Base-by-base conservation (phyloP, 352 stramenopile species). In the Blastocystis sp. region DNA sequence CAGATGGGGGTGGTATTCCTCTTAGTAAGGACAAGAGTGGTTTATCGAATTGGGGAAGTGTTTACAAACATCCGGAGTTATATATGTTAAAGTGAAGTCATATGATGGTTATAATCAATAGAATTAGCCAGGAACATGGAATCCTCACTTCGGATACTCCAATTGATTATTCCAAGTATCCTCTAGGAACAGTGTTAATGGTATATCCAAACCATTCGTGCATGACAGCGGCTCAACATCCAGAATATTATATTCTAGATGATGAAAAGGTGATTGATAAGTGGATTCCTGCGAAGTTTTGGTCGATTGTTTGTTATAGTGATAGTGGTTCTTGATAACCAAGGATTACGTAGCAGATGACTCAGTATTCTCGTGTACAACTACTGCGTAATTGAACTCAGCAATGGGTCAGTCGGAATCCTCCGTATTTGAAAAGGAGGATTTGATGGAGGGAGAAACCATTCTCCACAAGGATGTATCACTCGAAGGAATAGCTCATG, bases 401-500 rank as follows among this genome's bases (percentile, higher is more conserved):
- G 52, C 51, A n/a, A 32, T 66, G 57, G 57, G 24, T 35, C 69
- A 80, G 24, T 63, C 65, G 16, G 69, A 80, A 32, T 59, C 37
- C 16, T 32, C n/a, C 21, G 69, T 46, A 63, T 65, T 80, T 63
- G 69, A 80, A 32, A 56, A 80, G 0, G n/a, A 42, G 37, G 69
- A 59, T 14, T 12, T 63, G 21, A 14, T 16, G 4, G 42, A 80
- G 12, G 49, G 49, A 21, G 49, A 57, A 21, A 71, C 59, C 24
- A 37, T 71, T n/a, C 24, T 71, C 5, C 27, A 71, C 49, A 35
- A 35, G 7, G 59, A 71, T 71, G 16, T 24, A 16, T 43, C 16
- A 7, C 19, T 71, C 24, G n/a, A 71, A 14, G 59, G 59, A 49
- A 90, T 93, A 80, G 89, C 93, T 24, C 74, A 90, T 11, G 80